Conservation (phyloP, 192 early-diverging fungal genomes). For the Coemansia sp. region DNA sequence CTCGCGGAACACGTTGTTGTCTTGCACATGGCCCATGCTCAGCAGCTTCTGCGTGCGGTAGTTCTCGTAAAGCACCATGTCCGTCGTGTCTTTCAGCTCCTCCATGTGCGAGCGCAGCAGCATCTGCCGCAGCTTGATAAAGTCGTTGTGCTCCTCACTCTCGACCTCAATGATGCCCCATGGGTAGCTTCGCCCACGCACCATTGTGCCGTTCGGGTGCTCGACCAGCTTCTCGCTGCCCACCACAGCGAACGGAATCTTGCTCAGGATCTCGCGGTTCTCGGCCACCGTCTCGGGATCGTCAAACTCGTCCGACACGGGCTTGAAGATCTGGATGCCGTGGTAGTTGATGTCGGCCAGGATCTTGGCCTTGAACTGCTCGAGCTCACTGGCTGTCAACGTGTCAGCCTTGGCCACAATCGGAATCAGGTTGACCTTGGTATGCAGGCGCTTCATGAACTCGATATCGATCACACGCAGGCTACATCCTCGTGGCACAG, state of each 20-base stretch:
- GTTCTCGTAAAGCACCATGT: slow-evolving; percentile 88
- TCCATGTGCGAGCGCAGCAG: slow-evolving; percentile 92
- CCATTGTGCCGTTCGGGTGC: slow-evolving; percentile 74
- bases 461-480: slow-evolving; percentile 90
- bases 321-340: slow-evolving; percentile 85
- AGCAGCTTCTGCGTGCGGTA: slow-evolving; percentile 93
- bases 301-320: slow-evolving; percentile 78
- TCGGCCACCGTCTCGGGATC: slow-evolving; percentile 80
- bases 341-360: slow-evolving; percentile 79
- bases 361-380: slow-evolving; percentile 82
- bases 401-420: slow-evolving; percentile 91
- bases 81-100: slow-evolving; percentile 94
- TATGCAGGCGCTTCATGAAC: slow-evolving; percentile 91
- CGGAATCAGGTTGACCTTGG: slow-evolving; percentile 85
- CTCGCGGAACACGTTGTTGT: slow-evolving; percentile 77
- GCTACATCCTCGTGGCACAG: slow-evolving; percentile 33
- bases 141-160: slow-evolving; percentile 95
- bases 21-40: slow-evolving; percentile 81
- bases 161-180: slow-evolving; percentile 98
- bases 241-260: slow-evolving; percentile 96
- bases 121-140: slow-evolving; percentile 93
- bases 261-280: slow-evolving; percentile 82
- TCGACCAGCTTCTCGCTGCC: slow-evolving; percentile 87
- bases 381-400: slow-evolving; percentile 78
- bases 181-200: slow-evolving; percentile 87